These are phyloP conservation scores for Mycena floridula DNA, from an alignment of 768 basidiomycete species.

Conservation along the genomic window DNA sequence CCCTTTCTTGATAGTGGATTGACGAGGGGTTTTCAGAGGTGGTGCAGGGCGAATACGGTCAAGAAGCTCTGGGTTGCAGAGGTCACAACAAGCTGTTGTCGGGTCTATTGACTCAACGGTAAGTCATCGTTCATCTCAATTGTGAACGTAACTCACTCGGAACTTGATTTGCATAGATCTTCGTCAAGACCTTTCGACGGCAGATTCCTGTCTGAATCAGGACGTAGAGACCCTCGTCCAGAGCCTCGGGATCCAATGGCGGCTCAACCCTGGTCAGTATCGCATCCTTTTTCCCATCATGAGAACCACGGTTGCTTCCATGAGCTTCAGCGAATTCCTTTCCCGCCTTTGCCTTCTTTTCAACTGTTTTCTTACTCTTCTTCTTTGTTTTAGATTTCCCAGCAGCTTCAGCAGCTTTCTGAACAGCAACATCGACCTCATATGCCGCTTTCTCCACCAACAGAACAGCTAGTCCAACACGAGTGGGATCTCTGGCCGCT, in stretches of 20 bases:
- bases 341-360: not conserved
- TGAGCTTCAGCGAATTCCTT: not conserved
- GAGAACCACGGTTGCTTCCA: not conserved
- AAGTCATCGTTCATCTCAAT: not conserved
- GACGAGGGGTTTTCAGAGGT: not conserved
- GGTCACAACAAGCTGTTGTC: not conserved
- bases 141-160: not conserved
- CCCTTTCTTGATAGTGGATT: not conserved
- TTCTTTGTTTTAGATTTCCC: not conserved
- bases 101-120: not conserved
- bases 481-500: conserved; percentile 6
- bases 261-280: not conserved
- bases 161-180: not conserved
- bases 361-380: not conserved
- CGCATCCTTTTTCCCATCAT: not conserved
- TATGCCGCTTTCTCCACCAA: not conserved
- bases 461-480: not conserved
- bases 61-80: not conserved
- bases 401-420: not conserved
- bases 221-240: not conserved
- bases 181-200: not conserved
- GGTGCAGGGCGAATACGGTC: not conserved
- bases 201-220: not conserved
- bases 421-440: not conserved
- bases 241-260: not conserved